A percentile compares a stretch with the other conserved stretches of the same genome.
Conservation (phyloP, 495 filamentous ascomycete species). For the Tuber indicum region DNA sequence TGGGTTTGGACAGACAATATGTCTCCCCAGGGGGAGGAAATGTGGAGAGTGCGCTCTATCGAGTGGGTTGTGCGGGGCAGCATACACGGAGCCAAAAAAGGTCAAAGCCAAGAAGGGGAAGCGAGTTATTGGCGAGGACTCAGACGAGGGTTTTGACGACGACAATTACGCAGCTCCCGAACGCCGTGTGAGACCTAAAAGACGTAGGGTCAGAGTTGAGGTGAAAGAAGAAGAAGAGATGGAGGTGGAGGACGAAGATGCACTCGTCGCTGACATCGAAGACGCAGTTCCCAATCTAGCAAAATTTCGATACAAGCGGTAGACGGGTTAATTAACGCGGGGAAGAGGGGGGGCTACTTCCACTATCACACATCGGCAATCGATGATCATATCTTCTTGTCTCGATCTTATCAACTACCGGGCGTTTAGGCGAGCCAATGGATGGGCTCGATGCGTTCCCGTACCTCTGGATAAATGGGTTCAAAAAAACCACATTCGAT, state of each 20-base stretch:
- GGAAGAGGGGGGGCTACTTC: neutral
- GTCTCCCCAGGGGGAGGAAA: slow-evolving; percentile 67
- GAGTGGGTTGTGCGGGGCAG: slow-evolving; percentile 68
- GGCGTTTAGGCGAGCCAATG: neutral
- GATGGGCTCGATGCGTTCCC: neutral
- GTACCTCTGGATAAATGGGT: neutral
- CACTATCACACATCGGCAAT: neutral
- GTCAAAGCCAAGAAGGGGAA: slow-evolving; percentile 51
- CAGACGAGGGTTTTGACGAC: slow-evolving; percentile 9
- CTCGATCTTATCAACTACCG: neutral
- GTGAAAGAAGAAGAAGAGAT: slow-evolving; percentile 34
- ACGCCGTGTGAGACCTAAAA: slow-evolving; percentile 14
- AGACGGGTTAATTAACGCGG: neutral
- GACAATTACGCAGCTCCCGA: slow-evolving; percentile 11
- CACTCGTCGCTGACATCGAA: slow-evolving; percentile 39
- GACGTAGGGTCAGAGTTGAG: slow-evolving; percentile 24
- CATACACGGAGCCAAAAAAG: slow-evolving; percentile 48
- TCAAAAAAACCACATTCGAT: neutral
- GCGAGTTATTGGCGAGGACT: slow-evolving; percentile 46
- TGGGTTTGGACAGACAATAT: slow-evolving; percentile 76
- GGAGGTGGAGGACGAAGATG: slow-evolving; percentile 38
- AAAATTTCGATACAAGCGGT: slow-evolving; percentile 6
- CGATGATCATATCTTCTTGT: neutral
- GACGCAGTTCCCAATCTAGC: slow-evolving; percentile 25
- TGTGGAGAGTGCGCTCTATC: slow-evolving; percentile 81